Evolutionary conservation across 2,329 filamentous ascomycete species (phyloP).

Genomic region (Trichophyton rubrum): DNA sequence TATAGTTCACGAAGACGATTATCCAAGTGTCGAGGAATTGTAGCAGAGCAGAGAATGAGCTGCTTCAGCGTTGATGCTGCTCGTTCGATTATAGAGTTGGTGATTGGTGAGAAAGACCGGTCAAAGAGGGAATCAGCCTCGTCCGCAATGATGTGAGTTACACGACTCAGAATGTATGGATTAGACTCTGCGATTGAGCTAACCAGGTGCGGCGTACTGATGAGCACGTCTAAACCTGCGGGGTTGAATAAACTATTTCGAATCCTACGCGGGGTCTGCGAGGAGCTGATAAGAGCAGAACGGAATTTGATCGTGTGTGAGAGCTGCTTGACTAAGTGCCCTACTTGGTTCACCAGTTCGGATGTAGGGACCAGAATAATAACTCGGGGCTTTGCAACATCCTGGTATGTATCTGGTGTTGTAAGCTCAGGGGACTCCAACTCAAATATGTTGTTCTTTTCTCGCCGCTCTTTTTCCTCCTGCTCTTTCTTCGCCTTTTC

Average conservation of each 20-base stretch:
- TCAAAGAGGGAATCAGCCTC: slow-evolving; percentile 95
- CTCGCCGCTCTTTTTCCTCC: slow-evolving; percentile 51
- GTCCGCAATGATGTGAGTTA: slow-evolving; percentile 78
- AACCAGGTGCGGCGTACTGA: slow-evolving; percentile 81
- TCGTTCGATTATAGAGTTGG: slow-evolving; percentile 69
- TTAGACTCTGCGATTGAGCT: slow-evolving; percentile 78
- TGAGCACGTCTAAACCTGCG: slow-evolving; percentile 68
- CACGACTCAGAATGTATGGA: slow-evolving; percentile 83
- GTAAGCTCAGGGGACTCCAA: slow-evolving; percentile 48
- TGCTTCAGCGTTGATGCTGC: slow-evolving; percentile 70
- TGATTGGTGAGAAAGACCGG: slow-evolving; percentile 76
- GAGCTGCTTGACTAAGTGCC: slow-evolving; percentile 63
- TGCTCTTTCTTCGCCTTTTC: slow-evolving; percentile 40
- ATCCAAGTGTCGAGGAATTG: slow-evolving; percentile 83
- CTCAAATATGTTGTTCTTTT: slow-evolving; percentile 46
- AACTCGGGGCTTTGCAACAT: slow-evolving; percentile 63
- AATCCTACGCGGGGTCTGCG: slow-evolving; percentile 64
- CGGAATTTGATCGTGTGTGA: slow-evolving; percentile 81
- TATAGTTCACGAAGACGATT: slow-evolving; percentile 69
- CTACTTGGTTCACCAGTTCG: slow-evolving; percentile 82
- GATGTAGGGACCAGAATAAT: slow-evolving; percentile 84
- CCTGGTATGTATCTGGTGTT: slow-evolving; percentile 57
- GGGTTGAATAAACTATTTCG: slow-evolving; percentile 71
- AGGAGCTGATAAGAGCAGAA: slow-evolving; percentile 67
- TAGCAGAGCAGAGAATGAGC: slow-evolving; percentile 86